Percentiles rank a stretch among this genome's conserved stretches.
Evolutionary conservation across 352 stramenopile species (phyloP).

Genomic region (Phytopythium oedochilum): DNA sequence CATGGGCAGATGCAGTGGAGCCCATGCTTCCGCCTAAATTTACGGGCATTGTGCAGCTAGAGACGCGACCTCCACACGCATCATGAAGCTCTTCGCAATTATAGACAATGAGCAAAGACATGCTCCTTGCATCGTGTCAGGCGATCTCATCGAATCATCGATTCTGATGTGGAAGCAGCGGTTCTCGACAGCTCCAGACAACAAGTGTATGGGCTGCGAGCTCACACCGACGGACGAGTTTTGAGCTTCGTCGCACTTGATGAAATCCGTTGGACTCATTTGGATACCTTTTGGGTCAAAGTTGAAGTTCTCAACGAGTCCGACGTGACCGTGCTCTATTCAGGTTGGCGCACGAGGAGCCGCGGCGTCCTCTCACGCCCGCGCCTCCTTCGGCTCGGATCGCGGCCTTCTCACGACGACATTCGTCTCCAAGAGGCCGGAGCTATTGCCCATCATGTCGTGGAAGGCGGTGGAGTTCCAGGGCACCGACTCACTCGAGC

Average conservation of each 20-base stretch:
- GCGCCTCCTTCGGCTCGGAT: not conserved
- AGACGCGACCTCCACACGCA: not conserved
- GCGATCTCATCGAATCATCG: not conserved
- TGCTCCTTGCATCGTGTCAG: too few species aligned
- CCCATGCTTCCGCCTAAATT: not conserved
- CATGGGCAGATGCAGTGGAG: not conserved
- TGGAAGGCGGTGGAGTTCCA: slow-evolving; percentile 54
- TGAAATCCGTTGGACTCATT: too few species aligned
- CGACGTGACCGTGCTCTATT: not conserved
- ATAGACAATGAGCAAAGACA: slow-evolving; percentile 3
- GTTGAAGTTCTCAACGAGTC: not conserved
- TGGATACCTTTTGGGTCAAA: too few species aligned
- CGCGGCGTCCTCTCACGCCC: not conserved
- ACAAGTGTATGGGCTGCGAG: too few species aligned
- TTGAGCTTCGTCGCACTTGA: too few species aligned
- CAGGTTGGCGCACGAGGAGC: not conserved
- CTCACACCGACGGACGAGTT: too few species aligned
- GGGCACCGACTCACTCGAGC: slow-evolving; percentile 48
- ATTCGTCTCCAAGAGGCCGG: not conserved
- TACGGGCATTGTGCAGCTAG: not conserved
- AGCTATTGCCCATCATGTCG: slow-evolving; percentile 20
- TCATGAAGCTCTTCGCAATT: not conserved
- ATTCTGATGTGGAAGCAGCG: not conserved
- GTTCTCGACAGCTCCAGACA: not conserved
- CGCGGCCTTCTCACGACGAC: not conserved